phyloP scores from a whole-genome alignment of 208 protist species.

The Acanthamoeba polyphaga region DNA sequence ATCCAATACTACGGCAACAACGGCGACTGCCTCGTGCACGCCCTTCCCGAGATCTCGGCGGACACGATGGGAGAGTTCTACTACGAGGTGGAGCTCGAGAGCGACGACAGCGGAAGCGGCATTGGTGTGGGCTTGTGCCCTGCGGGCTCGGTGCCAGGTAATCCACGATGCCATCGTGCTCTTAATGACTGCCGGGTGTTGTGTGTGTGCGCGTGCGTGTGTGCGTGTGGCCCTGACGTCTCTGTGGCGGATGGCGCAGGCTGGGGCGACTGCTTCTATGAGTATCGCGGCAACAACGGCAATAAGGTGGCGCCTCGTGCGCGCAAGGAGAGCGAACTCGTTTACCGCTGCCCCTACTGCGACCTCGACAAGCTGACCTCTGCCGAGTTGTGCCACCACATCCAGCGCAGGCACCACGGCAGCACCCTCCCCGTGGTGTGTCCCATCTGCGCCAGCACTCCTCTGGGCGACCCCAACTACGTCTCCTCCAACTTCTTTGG shows the following conservation, averaged over 20 bases:
- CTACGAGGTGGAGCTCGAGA: background rate
- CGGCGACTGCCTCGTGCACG: conserved; percentile 38
- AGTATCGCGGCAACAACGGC: conserved; percentile 42
- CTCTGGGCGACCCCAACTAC: conserved; percentile 63
- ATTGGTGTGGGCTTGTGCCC: conserved; percentile 50
- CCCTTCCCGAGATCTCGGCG: conserved; percentile 22
- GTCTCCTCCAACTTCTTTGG: conserved; percentile 62
- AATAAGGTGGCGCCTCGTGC: conserved; percentile 9
- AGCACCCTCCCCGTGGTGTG: conserved; percentile 47
- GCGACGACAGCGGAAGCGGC: conserved; percentile 47
- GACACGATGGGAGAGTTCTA: conserved; percentile 1
- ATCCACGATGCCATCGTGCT: background rate
- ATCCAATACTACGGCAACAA: conserved; percentile 51
- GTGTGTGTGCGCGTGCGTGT: background rate
- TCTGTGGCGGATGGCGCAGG: background rate
- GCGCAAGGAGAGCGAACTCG: background rate
- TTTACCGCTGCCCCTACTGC: conserved; percentile 52
- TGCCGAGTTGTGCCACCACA: conserved; percentile 63
- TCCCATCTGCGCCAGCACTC: conserved; percentile 50
- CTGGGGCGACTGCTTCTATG: conserved; percentile 68
- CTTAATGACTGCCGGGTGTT: background rate
- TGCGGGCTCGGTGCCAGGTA: background rate
- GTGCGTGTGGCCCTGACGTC: background rate
- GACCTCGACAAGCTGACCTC: conserved; percentile 17
- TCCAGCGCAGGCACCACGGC: conserved; percentile 23